Percentiles rank a stretch among this genome's conserved stretches.
These are phyloP conservation scores for Rubus idaeus DNA, from an alignment of 306 rosid species.

Conservation along the genomic window DNA sequence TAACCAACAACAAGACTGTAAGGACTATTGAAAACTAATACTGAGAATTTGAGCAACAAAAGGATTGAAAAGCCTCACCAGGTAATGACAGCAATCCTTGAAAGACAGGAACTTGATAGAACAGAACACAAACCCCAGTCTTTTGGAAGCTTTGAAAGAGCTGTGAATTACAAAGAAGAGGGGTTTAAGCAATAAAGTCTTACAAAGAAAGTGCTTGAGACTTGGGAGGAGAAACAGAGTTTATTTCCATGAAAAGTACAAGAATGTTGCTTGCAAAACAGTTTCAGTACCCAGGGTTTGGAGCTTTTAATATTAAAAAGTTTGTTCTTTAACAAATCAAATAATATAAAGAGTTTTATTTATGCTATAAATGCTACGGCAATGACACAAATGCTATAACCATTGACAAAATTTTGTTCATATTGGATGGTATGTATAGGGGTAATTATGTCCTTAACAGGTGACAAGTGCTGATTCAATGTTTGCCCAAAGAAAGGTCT, in stretches of 20 bases:
- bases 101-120: conserved; percentile 15
- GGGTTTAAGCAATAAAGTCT: conserved; percentile 4
- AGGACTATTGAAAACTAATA: background rate
- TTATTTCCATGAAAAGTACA: conserved; percentile 4
- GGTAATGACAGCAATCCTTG: conserved; percentile 18
- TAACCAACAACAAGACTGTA: background rate
- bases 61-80: conserved; percentile 7
- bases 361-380: background rate
- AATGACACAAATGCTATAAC: conserved; percentile 20
- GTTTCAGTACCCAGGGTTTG: background rate
- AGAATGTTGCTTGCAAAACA: conserved; percentile 13
- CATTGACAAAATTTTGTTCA: background rate
- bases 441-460: background rate
- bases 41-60: conserved; percentile 1
- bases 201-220: conserved; percentile 13
- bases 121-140: conserved; percentile 1
- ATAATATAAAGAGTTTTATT: background rate
- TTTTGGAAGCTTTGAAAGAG: conserved; percentile 2
- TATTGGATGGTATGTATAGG: background rate
- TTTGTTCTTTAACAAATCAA: background rate
- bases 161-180: background rate
- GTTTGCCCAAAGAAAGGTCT: background rate
- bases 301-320: conserved; percentile 6
- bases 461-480: conserved; percentile 10
- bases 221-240: conserved; percentile 23